phyloP scores from a whole-genome alignment of 2,329 filamentous ascomycete genomes.

The Pseudocercospora fuligena region DNA sequence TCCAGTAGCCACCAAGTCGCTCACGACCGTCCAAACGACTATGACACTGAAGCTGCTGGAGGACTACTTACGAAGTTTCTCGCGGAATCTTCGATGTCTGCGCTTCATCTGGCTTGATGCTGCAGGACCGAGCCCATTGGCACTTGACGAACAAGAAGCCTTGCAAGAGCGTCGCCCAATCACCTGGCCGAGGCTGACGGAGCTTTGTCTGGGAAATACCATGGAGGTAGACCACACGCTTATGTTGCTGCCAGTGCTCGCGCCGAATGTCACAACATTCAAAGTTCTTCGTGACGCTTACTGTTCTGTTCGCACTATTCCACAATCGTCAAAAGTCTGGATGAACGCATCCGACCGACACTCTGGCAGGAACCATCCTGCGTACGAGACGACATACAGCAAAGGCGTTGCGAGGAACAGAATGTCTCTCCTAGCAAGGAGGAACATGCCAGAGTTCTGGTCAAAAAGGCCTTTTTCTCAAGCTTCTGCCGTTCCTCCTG shows the following conservation, averaged over 20 bases:
- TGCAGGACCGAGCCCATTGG: slow-evolving; percentile 38
- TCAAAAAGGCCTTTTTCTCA: not conserved
- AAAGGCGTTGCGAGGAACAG: not conserved
- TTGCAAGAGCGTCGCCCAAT: slow-evolving; percentile 25
- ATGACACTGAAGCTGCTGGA: slow-evolving; percentile 39
- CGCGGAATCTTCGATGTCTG: slow-evolving; percentile 32
- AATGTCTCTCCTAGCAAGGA: not conserved
- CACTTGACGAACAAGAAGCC: slow-evolving; percentile 29
- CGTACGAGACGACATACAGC: not conserved
- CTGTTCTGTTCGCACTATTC: not conserved
- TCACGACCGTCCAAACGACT: slow-evolving; percentile 31
- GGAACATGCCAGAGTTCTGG: not conserved
- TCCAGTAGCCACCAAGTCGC: slow-evolving; percentile 22
- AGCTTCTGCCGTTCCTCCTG: not conserved
- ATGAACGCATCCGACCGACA: not conserved
- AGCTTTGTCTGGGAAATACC: slow-evolving; percentile 36
- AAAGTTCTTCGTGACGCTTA: not conserved
- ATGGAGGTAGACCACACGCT: slow-evolving; percentile 3
- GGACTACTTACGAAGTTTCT: slow-evolving; percentile 40
- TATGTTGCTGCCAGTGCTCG: not conserved
- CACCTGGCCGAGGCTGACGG: slow-evolving; percentile 30
- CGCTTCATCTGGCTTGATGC: slow-evolving; percentile 40
- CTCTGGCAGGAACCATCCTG: not conserved
- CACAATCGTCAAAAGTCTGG: slow-evolving; percentile 1
- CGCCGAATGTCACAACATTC: slow-evolving; percentile 4